A percentile compares a stretch with the other conserved stretches of the same genome.
phyloP scores from a whole-genome alignment of 495 filamentous ascomycete genomes.

The Annulohypoxylon nitens region DNA sequence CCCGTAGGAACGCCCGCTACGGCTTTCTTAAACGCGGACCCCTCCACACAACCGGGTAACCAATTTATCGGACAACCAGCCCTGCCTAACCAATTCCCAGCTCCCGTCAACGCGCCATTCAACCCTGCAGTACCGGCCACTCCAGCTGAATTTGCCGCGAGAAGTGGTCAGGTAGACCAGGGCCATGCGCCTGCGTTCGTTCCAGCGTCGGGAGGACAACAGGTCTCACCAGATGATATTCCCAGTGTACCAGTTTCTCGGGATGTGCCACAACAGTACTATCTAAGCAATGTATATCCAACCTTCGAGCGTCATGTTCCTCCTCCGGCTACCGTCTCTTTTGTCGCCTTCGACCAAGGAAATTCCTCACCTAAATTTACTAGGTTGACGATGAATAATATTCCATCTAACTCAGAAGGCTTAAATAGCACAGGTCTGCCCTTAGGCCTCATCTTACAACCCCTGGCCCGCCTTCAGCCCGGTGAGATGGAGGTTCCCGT shows the following conservation, averaged over 20 bases:
- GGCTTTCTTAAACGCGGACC: slow-evolving; percentile 79
- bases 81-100: slow-evolving; percentile 66
- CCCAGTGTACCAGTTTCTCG: slow-evolving; percentile 90
- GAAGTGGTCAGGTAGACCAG: slow-evolving; percentile 56
- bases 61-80: slow-evolving; percentile 48
- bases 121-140: slow-evolving; percentile 66
- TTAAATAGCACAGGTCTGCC: slow-evolving; percentile 83
- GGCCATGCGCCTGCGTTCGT: slow-evolving; percentile 53
- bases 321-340: slow-evolving; percentile 89
- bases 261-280: slow-evolving; percentile 84
- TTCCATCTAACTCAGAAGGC: slow-evolving; percentile 85
- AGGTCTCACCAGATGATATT: slow-evolving; percentile 91
- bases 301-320: slow-evolving; percentile 94
- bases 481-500: slow-evolving; percentile 92
- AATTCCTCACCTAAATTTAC: slow-evolving; percentile 97
- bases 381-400: slow-evolving; percentile 89
- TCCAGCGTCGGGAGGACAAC: slow-evolving; percentile 71
- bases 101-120: slow-evolving; percentile 69
- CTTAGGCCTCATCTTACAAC: slow-evolving; percentile 89
- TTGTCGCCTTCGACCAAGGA: slow-evolving; percentile 93
- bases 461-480: slow-evolving; percentile 83
- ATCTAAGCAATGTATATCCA: slow-evolving; percentile 87
- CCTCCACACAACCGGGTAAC: slow-evolving; percentile 46
- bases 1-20: slow-evolving; percentile 69
- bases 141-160: slow-evolving; percentile 69